Evolutionary conservation across 352 stramenopile genomes (phyloP).

Genomic region (Phytophthora ohioensis): DNA sequence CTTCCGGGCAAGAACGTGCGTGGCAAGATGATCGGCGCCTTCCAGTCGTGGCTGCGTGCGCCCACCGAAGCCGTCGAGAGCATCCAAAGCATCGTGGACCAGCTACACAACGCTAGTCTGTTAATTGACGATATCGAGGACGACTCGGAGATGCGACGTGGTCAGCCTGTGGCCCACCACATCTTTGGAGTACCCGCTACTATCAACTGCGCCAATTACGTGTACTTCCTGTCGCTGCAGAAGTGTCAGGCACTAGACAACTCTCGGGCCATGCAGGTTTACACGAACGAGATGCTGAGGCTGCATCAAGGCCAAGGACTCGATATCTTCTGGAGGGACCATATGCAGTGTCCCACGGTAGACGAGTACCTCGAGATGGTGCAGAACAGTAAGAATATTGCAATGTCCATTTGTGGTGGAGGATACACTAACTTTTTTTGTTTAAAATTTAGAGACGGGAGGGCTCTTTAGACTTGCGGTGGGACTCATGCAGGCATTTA

Average conservation of each 20-base stretch:
- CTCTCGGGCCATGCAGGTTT: conserved; percentile 87
- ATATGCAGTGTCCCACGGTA: conserved; percentile 89
- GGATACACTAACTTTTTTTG: background rate
- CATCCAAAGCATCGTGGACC: conserved; percentile 95
- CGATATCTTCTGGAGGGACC: conserved; percentile 96
- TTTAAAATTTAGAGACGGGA: conserved; percentile 84
- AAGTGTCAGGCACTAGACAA: conserved; percentile 90
- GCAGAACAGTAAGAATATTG: conserved; percentile 88
- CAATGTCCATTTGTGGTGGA: background rate
- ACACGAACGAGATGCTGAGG: conserved; percentile 96
- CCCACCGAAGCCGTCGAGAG: conserved; percentile 62
- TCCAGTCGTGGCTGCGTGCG: conserved; percentile 85
- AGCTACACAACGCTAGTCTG: conserved; percentile 97
- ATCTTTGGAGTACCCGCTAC: conserved; percentile 97
- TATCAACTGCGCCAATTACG: conserved; percentile 99
- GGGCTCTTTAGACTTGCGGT: conserved; percentile 97
- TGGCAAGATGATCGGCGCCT: conserved; percentile 89
- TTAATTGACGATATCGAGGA: conserved; percentile 99
- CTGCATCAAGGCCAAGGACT: conserved; percentile 96
- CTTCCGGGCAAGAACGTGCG: conserved; percentile 92
- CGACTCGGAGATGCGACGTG: conserved; percentile 95
- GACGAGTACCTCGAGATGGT: conserved; percentile 96
- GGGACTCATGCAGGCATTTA: conserved; percentile 94
- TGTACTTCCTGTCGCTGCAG: conserved; percentile 97
- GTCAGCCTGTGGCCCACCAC: conserved; percentile 94